Base-by-base conservation (phyloP, 2,329 filamentous ascomycete species). In the Zarea fungicola region DNA sequence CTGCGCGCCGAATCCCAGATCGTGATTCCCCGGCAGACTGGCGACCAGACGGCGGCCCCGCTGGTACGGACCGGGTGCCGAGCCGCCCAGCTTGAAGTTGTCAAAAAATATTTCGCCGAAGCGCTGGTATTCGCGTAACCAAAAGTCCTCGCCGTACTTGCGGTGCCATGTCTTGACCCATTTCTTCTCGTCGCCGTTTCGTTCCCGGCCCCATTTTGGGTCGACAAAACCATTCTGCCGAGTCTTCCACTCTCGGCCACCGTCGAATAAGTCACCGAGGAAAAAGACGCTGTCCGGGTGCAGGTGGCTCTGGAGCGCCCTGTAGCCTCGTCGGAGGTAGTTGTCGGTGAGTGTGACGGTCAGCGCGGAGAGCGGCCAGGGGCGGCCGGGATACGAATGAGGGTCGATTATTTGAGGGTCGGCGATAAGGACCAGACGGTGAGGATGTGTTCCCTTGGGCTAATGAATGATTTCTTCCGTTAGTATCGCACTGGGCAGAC, bases 331-430 rank as follows among this genome's bases (percentile, higher is more conserved):
- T 34, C 84, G 83, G 55, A 99, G 79, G 67, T 96, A 99, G 62
- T 89, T 87, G 67, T 99, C 93, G 49, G 91, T 95, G 58, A 96
- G 68, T 22, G 68, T 62, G 31, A 77, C 63, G 5, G 78, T 81
- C 31, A 82, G 55, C 10, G 76, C 65, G 52, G 72, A 76, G 16
- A 83, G 61, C 22, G 77, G 75, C 76, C 79, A 81, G 7, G 79
- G 78, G 21, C 91, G 83, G 57, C 86, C 89, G 3, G 90, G 89
- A 61, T 96, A 96, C n/a, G 90, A 95, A 66, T 96, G 89, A 48
- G 90, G 88, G 66, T 96, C 91, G 61, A 93, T 89, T 51, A 96
- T 78, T 65, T 96, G 91, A 36, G 91, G 91, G 62, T 96, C 91
- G 52, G 91, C 89, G 56, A 96, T 76, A 63, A 96, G 84, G 58